Percentiles rank a stretch among this genome's conserved stretches.
These are phyloP conservation scores for Hypericum perforatum DNA, from an alignment of 345 rosid genomes.

Conservation along the genomic window DNA sequence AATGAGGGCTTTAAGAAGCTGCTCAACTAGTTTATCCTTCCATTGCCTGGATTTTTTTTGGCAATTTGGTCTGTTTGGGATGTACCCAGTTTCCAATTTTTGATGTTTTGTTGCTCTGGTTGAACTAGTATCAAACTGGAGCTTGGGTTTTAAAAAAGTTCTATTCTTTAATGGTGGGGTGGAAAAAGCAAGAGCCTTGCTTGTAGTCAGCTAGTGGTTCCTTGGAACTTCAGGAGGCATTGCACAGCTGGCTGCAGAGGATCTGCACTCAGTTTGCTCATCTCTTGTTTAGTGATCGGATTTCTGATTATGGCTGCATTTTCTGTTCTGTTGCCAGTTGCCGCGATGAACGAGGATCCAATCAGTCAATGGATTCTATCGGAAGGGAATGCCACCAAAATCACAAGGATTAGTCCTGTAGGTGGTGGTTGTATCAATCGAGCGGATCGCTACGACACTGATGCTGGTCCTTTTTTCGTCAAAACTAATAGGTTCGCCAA, in stretches of 20 bases:
- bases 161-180: too few species aligned
- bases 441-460: constrained; percentile 70
- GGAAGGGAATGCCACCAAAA: constrained; percentile 69
- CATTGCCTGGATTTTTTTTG: too few species aligned
- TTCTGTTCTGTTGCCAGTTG: constrained; percentile 32
- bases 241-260: neutral
- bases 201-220: too few species aligned
- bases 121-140: too few species aligned
- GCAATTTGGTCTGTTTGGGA: too few species aligned
- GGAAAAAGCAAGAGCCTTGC: too few species aligned
- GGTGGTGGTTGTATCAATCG: constrained; percentile 94
- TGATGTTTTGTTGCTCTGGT: too few species aligned
- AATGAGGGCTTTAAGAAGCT: too few species aligned
- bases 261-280: neutral
- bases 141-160: too few species aligned
- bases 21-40: too few species aligned
- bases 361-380: constrained; percentile 72
- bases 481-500: constrained; percentile 65
- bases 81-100: too few species aligned
- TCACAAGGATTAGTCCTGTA: constrained; percentile 54
- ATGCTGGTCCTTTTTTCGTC: constrained; percentile 71
- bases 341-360: constrained; percentile 79
- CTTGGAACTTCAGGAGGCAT: too few species aligned
- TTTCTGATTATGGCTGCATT: constrained; percentile 4
- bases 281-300: constrained; percentile 1